These are phyloP conservation scores for Saccharomycopsis sp. DNA, from an alignment of 805 yeast genomes.

Conservation along the genomic window DNA sequence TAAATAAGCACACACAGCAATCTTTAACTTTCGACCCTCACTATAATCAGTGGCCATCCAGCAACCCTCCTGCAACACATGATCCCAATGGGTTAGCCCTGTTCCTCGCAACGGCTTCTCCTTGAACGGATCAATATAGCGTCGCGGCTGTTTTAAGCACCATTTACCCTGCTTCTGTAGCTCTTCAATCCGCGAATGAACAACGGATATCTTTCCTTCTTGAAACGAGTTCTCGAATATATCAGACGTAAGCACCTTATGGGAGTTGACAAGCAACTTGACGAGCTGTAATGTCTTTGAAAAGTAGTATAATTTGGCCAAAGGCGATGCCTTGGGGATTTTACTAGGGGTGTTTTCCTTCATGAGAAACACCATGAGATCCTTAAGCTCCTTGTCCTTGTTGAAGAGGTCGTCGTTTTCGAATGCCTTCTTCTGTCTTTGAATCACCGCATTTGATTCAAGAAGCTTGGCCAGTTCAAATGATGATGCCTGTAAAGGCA, in stretches of 20 bases:
- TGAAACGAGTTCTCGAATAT: slow-evolving; percentile 77
- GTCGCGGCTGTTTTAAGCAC: slow-evolving; percentile 82
- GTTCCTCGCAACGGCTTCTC: slow-evolving; percentile 1
- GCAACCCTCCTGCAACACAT: slow-evolving; percentile 64
- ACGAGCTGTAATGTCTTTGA: slow-evolving; percentile 85
- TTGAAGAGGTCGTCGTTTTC: slow-evolving; percentile 25
- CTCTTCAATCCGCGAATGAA: slow-evolving; percentile 87
- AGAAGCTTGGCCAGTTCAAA: slow-evolving; percentile 19
- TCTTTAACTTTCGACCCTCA: slow-evolving; percentile 62
- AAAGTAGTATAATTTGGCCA: slow-evolving; percentile 80
- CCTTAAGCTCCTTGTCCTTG: slow-evolving; percentile 37
- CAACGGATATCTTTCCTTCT: slow-evolving; percentile 87
- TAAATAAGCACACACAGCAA: slow-evolving; percentile 60
- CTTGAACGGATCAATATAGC: slow-evolving; percentile 59
- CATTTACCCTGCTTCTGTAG: slow-evolving; percentile 80
- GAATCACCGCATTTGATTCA: slow-evolving; percentile 13
- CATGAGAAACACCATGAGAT: slow-evolving; percentile 40
- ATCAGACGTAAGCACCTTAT: slow-evolving; percentile 79
- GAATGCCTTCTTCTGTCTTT: slow-evolving; percentile 13
- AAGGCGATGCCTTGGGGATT: slow-evolving; percentile 52
- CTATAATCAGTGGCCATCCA: slow-evolving; percentile 79
- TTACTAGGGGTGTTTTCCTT: slow-evolving; percentile 48
- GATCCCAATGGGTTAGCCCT: slow-evolving; percentile 56
- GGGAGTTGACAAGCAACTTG: slow-evolving; percentile 75
- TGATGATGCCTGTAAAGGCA: slow-evolving; percentile 16